phyloP scores from a whole-genome alignment of 2,329 filamentous ascomycete genomes.

The Trichoderma aggressivum region DNA sequence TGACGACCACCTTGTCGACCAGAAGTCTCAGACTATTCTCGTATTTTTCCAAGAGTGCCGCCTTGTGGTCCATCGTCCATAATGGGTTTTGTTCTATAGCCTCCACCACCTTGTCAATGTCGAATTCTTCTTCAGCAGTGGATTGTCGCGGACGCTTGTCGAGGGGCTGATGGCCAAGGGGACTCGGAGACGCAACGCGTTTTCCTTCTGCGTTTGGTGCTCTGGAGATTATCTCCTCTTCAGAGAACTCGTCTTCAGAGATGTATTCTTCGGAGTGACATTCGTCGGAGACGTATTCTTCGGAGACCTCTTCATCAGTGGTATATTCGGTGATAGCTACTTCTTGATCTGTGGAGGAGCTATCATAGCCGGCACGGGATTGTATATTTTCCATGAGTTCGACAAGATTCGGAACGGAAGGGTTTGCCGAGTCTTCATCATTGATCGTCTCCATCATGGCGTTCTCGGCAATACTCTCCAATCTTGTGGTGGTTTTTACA shows the following conservation, averaged over 20 bases:
- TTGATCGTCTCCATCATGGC: too few species aligned
- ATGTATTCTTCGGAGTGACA: too few species aligned
- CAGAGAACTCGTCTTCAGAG: not conserved
- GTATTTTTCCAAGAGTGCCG: not conserved
- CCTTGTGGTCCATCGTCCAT: not conserved
- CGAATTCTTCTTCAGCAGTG: not conserved
- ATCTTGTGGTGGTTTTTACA: not conserved
- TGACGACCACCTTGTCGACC: fast-evolving
- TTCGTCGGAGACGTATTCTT: too few species aligned
- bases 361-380: too few species aligned
- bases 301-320: not conserved
- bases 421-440: too few species aligned
- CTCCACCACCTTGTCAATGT: not conserved
- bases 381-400: too few species aligned
- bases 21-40: not conserved
- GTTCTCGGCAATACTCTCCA: not conserved
- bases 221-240: not conserved
- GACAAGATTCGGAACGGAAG: too few species aligned
- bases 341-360: too few species aligned
- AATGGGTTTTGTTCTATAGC: not conserved
- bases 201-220: not conserved
- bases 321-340: too few species aligned
- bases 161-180: not conserved
- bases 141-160: not conserved
- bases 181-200: not conserved